Percentiles rank a stretch among this genome's conserved stretches.
These are phyloP conservation scores for Puccinia brachypodii DNA, from an alignment of 1,284 basidiomycete genomes.

Conservation along the genomic window DNA sequence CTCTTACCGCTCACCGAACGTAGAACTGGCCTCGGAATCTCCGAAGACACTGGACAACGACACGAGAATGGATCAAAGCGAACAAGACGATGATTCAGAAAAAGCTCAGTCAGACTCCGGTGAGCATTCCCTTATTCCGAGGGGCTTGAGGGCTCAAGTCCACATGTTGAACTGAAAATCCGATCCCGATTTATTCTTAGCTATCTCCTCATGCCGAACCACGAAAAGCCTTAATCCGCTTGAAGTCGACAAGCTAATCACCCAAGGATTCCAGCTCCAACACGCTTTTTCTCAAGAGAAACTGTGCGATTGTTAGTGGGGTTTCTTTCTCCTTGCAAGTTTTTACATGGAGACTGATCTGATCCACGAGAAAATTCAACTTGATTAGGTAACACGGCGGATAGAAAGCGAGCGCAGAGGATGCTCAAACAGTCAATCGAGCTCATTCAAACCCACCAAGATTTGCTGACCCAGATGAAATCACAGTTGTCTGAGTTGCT, in stretches of 20 bases:
- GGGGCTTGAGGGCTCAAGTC: background rate
- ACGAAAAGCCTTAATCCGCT: background rate
- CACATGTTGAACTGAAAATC: background rate
- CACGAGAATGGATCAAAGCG: background rate
- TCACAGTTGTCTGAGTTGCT: background rate
- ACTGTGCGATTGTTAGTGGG: background rate
- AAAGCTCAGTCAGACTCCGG: background rate
- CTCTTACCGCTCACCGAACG: background rate
- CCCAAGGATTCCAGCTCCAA: background rate
- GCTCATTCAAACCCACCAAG: slow-evolving; percentile 3
- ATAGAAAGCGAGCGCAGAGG: background rate
- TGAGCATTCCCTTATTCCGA: background rate
- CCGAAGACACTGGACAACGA: background rate
- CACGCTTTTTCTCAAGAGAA: background rate
- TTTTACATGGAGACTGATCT: background rate
- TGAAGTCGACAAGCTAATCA: background rate
- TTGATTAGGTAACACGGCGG: background rate
- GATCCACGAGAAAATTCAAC: no score
- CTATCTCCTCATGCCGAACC: background rate
- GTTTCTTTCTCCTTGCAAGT: background rate
- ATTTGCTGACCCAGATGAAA: background rate
- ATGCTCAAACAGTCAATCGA: background rate
- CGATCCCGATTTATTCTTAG: background rate
- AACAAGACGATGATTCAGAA: background rate
- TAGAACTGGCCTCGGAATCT: background rate